A percentile compares a stretch with the other conserved stretches of the same genome.
Conservation (phyloP, 169 alveolate species). For the Cyclospora cayetanensis region DNA sequence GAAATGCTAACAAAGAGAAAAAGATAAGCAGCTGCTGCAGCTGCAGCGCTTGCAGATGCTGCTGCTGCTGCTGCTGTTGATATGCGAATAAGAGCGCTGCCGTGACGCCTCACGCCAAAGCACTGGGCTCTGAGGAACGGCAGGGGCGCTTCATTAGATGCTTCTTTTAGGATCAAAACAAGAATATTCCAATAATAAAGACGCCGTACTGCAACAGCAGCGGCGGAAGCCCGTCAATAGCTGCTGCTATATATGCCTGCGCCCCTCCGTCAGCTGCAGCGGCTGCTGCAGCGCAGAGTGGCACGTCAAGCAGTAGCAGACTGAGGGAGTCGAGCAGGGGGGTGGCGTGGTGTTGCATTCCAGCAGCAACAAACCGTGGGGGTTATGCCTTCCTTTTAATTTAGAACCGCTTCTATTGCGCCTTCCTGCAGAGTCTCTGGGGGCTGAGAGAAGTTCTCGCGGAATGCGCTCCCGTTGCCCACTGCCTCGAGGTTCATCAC, state of each 20-base stretch:
- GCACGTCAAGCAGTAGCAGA: slow-evolving; percentile 35
- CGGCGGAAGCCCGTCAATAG: slow-evolving; percentile 34
- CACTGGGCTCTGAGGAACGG: not conserved
- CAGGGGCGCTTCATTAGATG: slow-evolving; percentile 19
- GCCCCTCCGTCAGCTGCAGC: slow-evolving; percentile 28
- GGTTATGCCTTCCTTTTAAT: no score
- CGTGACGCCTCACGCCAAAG: slow-evolving; percentile 23
- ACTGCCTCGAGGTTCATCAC: no score
- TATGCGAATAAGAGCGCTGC: slow-evolving; percentile 57
- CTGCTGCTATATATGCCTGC: slow-evolving; percentile 2
- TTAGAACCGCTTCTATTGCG: no score
- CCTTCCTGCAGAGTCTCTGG: no score
- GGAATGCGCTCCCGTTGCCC: no score
- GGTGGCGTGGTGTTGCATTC: not conserved
- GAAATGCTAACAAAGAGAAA: not conserved
- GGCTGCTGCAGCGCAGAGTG: slow-evolving; percentile 40
- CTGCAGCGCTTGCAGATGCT: not conserved
- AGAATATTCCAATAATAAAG: not conserved
- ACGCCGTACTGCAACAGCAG: not conserved
- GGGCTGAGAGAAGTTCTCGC: no score
- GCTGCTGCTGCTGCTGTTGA: slow-evolving; percentile 46
- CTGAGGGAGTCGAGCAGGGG: not conserved
- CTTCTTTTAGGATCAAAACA: not conserved
- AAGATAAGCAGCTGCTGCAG: slow-evolving; percentile 5
- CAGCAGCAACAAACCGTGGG: slow-evolving; percentile 7